Evolutionary conservation across 345 rosid genomes (phyloP).

Genomic region (Cardamine resedifolia): DNA sequence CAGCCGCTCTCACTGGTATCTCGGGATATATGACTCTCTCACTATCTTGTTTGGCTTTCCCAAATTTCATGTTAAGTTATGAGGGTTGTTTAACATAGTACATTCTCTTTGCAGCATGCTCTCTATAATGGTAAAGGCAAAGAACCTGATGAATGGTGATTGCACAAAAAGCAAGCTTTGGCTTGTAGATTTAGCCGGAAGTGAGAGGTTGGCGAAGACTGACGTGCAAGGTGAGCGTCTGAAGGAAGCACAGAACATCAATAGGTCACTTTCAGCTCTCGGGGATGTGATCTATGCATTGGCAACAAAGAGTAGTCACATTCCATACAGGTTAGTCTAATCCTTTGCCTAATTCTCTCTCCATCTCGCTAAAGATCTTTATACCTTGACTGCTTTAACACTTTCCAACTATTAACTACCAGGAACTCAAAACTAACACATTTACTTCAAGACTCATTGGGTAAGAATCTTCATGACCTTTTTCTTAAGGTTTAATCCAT

Average conservation of each 20-base stretch:
- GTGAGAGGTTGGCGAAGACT: conserved; percentile 94
- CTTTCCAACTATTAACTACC: conserved; percentile 31
- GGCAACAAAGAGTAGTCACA: conserved; percentile 82
- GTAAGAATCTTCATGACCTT: conserved; percentile 42
- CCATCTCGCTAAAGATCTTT: background rate
- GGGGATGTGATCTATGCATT: conserved; percentile 92
- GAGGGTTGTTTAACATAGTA: background rate
- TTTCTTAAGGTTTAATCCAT: background rate
- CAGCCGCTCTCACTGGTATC: conserved; percentile 96
- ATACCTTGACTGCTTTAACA: conserved; percentile 27
- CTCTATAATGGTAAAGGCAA: conserved; percentile 79
- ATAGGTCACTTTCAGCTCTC: conserved; percentile 91
- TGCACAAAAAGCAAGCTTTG: conserved; percentile 97
- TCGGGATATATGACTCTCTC: conserved; percentile 3
- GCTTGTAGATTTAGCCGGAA: conserved; percentile 98
- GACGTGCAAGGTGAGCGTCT: conserved; percentile 91
- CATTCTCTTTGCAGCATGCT: conserved; percentile 70
- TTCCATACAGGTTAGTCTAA: conserved; percentile 72
- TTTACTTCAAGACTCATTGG: conserved; percentile 92
- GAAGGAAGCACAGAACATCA: conserved; percentile 94
- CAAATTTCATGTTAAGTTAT: background rate
- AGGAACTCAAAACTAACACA: conserved; percentile 98
- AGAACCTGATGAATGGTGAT: conserved; percentile 77
- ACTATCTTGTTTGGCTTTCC: conserved; percentile 6
- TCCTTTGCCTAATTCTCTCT: background rate